These are phyloP conservation scores for Pezizomycotina sp. DNA, from an alignment of 2,329 filamentous ascomycete species.

Conservation along the genomic window DNA sequence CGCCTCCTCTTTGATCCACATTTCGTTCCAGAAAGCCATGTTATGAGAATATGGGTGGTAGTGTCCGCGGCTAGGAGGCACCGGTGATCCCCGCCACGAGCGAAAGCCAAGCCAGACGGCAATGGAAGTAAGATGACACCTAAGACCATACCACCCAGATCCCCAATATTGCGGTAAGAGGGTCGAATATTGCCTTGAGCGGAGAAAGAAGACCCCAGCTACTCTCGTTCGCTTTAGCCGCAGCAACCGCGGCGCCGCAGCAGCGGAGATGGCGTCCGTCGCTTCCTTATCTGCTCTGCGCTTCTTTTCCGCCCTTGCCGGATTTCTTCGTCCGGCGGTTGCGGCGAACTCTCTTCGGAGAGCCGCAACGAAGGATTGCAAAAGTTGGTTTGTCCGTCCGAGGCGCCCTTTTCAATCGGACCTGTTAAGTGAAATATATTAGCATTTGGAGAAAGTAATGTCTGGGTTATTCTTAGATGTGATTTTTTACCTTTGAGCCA, in stretches of 20 bases:
- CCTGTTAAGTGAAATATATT: slow-evolving; percentile 36
- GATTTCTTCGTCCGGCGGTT: slow-evolving; percentile 38
- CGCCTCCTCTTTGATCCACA: slow-evolving; percentile 76
- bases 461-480: not conserved
- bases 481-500: slow-evolving; percentile 77
- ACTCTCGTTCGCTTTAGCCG: slow-evolving; percentile 13
- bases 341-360: slow-evolving; percentile 57
- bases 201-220: slow-evolving; percentile 26
- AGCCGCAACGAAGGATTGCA: slow-evolving; percentile 59
- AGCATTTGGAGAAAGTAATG: slow-evolving; percentile 8
- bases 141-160: slow-evolving; percentile 81
- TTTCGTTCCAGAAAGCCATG: slow-evolving; percentile 72
- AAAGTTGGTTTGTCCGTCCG: slow-evolving; percentile 72
- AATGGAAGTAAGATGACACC: slow-evolving; percentile 42
- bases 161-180: slow-evolving; percentile 34
- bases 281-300: slow-evolving; percentile 41
- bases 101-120: slow-evolving; percentile 26
- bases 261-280: slow-evolving; percentile 33
- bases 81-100: slow-evolving; percentile 25
- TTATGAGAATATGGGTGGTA: slow-evolving; percentile 30
- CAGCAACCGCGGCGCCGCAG: slow-evolving; percentile 28
- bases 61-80: slow-evolving; percentile 24
- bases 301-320: slow-evolving; percentile 27
- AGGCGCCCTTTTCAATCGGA: slow-evolving; percentile 88
- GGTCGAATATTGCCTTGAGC: slow-evolving; percentile 25